Evolutionary conservation across 75 land plant species (phyloP), one percentile per base, ranked within the genome.

Genomic region (Cupressus sempervirens): DNA sequence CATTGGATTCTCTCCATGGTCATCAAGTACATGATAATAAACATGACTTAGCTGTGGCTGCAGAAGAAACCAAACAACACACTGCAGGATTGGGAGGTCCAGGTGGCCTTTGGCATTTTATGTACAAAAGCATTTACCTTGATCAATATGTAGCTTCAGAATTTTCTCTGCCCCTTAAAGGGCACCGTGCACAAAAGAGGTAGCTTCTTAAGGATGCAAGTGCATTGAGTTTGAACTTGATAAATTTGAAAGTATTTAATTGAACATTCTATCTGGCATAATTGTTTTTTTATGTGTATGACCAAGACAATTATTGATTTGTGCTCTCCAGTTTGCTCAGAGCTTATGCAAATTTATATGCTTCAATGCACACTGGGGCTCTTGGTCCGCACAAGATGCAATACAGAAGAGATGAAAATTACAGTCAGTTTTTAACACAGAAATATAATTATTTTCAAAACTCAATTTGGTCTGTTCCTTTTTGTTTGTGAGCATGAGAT

Each of bases 141-240:
- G 91, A 91, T 65, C 92, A 91, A 83, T 91, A 87, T 91, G 92
- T 91, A 58, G 86, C 92, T 41, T 91, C 92, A 45, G 92, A 89
- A 80, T 91, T 83, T 83, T 86, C 92, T 50, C 87, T 86, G 12
- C 88, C 92, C 6, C 58, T 89, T 52, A 86, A 85, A 50, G 72
- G 86, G 30, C 82, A 36, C 20, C 45, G 38, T 20, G 84, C 92
- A 20, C 91, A 91, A 77, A 91, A 89, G 62, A 89, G 91, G 92
- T 74, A 79, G 32, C 7, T 45, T 76, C 45, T 50, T 77, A 15
- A 50, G 13, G 40, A 23, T 35, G 43, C 46, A 26, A 43, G 29
- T 3, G 3, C 48, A 8, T n/a, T n/a, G 10, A 45, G 45, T 79
- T 23, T 79, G 45, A 79, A 45, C 29, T 41, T 79, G 23, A 79